Conservation (phyloP, 345 rosid genomes). For the Syzygium oleosum region DNA sequence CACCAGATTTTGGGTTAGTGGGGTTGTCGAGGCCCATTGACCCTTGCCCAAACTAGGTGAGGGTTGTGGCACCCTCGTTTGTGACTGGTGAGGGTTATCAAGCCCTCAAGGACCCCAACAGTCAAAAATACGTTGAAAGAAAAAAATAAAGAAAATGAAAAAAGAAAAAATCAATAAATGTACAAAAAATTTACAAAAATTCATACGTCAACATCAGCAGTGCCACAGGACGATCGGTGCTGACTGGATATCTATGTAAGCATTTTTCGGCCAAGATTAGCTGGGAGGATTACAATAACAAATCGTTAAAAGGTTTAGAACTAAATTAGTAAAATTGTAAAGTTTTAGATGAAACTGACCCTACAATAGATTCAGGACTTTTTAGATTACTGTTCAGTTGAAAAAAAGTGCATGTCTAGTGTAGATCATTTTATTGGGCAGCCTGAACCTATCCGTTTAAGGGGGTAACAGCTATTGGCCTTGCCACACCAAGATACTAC, state of each 20-base stretch:
- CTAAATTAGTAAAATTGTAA: not conserved
- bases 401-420: not conserved
- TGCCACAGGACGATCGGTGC: rapidly evolving
- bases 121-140: not conserved
- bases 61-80: too few species aligned
- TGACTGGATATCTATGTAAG: not conserved
- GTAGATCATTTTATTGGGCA: not conserved
- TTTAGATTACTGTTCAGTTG: not conserved
- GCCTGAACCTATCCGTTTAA: not conserved
- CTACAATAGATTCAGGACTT: not conserved
- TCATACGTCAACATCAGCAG: rapidly evolving
- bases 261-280: not conserved
- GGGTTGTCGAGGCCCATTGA: not conserved
- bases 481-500: not conserved
- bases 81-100: not conserved
- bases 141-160: too few species aligned
- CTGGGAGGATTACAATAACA: not conserved
- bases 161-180: too few species aligned
- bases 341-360: not conserved
- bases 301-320: not conserved
- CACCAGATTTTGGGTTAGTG: not conserved
- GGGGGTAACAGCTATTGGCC: not conserved
- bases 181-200: not conserved
- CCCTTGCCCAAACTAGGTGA: not conserved
- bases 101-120: not conserved